Base-by-base conservation (phyloP, 2,329 filamentous ascomycete species). In the Hymenoscyphus albidus region DNA sequence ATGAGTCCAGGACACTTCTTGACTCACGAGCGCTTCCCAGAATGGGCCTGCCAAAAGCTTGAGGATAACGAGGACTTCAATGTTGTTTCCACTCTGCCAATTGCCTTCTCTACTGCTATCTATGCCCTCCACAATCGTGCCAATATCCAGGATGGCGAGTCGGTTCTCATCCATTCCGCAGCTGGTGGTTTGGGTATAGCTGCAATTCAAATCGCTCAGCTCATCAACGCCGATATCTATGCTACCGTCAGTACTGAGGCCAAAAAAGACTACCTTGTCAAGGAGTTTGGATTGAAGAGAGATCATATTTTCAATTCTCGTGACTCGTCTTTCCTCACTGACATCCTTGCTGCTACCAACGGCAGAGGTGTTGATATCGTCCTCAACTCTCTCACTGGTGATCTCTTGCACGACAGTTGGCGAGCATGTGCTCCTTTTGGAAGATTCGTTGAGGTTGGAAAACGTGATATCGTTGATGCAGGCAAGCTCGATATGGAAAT, bases 361-460 rank as follows among this genome's bases (percentile, higher is more conserved):
- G 64, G 67, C 38, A 32, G 56, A 2, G 72, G 72, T 48, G 71
- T 73, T 18, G 71, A 74, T 40, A 62, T 73, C 1, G 66, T 71
- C 2, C 58, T 74, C 5, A 73, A 72, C 58, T 72, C 71, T 40
- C 60, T 65, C 5, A 59, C 59, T 42, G 63, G 72, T 2, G 51
- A 69, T 16, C 57, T 69, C 2, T 63, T 74, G 0, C 69, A 68
- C 27, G 64, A 70, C 6, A 65, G 73, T 4, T 77, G 74, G 75
- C 56, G 69, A 6, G 77, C 74, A 58, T 51, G 79, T 4, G 74
- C 76, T 2, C 59, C 63, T 0, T 76, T 76, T 59, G 78, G 78
- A 1, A 67, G 73, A 0, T 77, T 80, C 42, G 58, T 80, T 0
- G 77, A 80, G 56, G 70, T 79, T 7, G 76, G 76, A 2, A 77